Evolutionary conservation across 139 green algal species (phyloP).

Genomic region (Penium margaritaceum): DNA sequence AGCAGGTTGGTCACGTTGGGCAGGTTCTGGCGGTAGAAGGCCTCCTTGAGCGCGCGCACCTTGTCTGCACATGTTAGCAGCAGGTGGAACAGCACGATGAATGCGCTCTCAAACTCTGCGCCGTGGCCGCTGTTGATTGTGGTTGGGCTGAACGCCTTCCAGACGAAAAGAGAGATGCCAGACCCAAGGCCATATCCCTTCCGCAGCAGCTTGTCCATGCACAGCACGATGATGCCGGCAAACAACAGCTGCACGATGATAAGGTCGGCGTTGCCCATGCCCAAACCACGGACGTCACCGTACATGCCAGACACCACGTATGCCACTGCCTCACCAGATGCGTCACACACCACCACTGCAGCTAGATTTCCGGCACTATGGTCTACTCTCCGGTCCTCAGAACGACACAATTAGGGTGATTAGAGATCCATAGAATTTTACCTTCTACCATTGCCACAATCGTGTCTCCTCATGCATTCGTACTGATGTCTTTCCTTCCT

Average conservation of each 20-base stretch:
- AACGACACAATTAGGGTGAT: no score
- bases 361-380: no score
- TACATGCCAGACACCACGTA: no score
- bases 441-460: no score
- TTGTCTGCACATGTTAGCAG: conserved; percentile 89
- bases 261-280: no score
- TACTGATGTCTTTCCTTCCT: no score
- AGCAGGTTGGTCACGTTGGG: conserved; percentile 96
- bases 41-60: conserved; percentile 85
- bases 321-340: no score
- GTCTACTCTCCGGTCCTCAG: no score
- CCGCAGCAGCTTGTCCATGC: conserved; percentile 89
- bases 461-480: no score
- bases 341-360: no score
- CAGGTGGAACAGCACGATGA: conserved; percentile 95
- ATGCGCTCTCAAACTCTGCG: conserved; percentile 93
- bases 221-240: conserved; percentile 94
- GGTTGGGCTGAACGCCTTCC: conserved; percentile 93
- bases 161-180: conserved; percentile 98
- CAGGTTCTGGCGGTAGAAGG: conserved; percentile 94
- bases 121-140: conserved; percentile 73
- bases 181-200: conserved; percentile 93
- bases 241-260: conserved; percentile 94
- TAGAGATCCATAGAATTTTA: no score
- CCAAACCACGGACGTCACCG: no score